Percentiles rank a stretch among this genome's conserved stretches.
phyloP scores from a whole-genome alignment of 331 rosid species.

The Spiraea crenata region DNA sequence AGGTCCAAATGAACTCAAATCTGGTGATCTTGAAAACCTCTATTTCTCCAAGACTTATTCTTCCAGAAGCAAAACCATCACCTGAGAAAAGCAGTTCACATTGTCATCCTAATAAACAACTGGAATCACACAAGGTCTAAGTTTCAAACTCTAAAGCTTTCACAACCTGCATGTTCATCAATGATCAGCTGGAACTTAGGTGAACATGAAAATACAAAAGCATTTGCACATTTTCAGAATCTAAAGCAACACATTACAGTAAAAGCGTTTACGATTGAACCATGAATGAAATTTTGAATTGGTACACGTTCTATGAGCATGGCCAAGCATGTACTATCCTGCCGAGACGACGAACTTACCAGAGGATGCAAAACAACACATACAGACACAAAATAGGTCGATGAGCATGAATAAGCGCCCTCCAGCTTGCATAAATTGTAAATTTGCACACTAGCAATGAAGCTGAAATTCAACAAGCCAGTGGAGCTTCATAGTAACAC shows the following conservation, averaged over 20 bases:
- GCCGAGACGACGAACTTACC: not conserved
- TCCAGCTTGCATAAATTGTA: not conserved
- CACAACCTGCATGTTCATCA: slow-evolving; percentile 1
- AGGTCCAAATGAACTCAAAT: slow-evolving; percentile 62
- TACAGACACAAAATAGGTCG: slow-evolving; percentile 11
- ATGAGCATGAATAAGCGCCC: not conserved
- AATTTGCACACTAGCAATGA: not conserved
- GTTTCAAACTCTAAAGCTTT: not conserved
- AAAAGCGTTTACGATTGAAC: not conserved
- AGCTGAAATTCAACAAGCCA: slow-evolving; percentile 2
- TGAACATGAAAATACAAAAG: not conserved
- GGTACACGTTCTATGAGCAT: not conserved
- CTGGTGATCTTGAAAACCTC: slow-evolving; percentile 56
- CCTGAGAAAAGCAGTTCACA: slow-evolving; percentile 38
- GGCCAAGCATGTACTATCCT: not conserved
- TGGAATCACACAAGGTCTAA: not conserved
- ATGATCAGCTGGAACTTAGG: not conserved
- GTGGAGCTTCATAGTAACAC: not conserved
- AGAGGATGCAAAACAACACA: not conserved
- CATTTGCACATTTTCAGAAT: not conserved
- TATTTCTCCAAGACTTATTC: slow-evolving; percentile 64
- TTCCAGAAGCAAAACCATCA: slow-evolving; percentile 71
- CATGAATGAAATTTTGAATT: too few relatives aligned
- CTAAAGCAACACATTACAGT: not conserved
- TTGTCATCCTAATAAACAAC: not conserved